Evolutionary conservation across 192 early-diverging fungal species (phyloP), one percentile per base, ranked within the genome.

Genomic region (Haplosporangium gracile): DNA sequence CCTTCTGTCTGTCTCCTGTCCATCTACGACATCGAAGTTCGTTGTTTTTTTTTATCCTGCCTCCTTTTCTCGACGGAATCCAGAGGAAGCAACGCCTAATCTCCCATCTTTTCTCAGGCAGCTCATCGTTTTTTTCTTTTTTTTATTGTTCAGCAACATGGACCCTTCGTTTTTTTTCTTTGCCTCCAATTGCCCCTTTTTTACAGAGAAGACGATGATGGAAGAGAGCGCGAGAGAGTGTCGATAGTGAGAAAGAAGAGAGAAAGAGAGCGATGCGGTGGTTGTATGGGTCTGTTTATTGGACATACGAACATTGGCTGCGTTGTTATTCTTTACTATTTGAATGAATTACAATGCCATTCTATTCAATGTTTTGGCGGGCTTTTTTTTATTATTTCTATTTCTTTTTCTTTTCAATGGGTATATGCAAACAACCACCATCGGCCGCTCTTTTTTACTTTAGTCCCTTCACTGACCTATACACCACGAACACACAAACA

Each of bases 1-100:
- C 43, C 49, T 29, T 42, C 39, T 75, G 74, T 75, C 18, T 60
- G 45, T 75, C 49, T 75, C 29, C 51, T 57, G 47, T 65, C 26
- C 60, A 65, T 65, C 60, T 65, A 65, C 60, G 26, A 65, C 60
- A 65, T 32, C 29, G 29, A 34, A 32, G 4, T 29, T 65, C 60
- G 26, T 65, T 65, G 26, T 29, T 65, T 65, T 32, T 32, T 29
- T 32, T 51, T 51, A 16, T 65, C 26, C 60, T 65, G 26, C 13
- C 29, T 65, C 26, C 57, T 32, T 65, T 4, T 8, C 55, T 57
- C 20, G 55, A 57, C 55, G 24, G 24, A 57, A 57, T 57, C 55
- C 24, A 7, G 26, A 65, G 26, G 60, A 65, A 65, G 60, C 29
- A 65, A 32, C 60, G 60, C 29, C 60, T 65, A 65, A 65, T 65